Evolutionary conservation across 2,329 filamentous ascomycete species (phyloP), one percentile per base, ranked within the genome.

Genomic region (Bipolaris gigantea): DNA sequence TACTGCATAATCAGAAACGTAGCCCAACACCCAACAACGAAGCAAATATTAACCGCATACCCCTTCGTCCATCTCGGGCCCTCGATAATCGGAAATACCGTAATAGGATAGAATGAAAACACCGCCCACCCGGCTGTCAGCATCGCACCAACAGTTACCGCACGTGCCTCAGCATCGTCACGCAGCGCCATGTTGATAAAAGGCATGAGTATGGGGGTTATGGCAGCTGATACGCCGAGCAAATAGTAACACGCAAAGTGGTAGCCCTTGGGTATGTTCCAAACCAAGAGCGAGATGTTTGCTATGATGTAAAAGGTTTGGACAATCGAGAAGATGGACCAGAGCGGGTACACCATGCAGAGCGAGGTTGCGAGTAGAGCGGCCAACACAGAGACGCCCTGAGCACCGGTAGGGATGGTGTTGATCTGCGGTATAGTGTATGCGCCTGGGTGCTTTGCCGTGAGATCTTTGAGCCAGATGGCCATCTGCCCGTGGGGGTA

Each of bases 401-500:
- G 76, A 0, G 74, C 76, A 8, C 75, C 78, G 0, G 80, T 82
- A 0, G 80, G 80, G 1, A 82, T 75, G 11, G 77, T 72, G 64
- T 83, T 82, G 54, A 81, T 76, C 53, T 82, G 75, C 0, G 75
- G 73, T 0, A 82, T 73, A 0, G 77, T 77, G 60, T 79, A 82
- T 25, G 64, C 61, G 30, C 63, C 59, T 3, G 64, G 65, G 19
- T 62, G 59, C 47, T 70, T 72, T 2, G 53, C 59, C 5, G 75
- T 75, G 25, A 80, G 76, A 1, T 75, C 73, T 54, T 81, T 81
- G 36, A 83, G 75, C 80, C 80, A 83, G 10, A 83, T 74, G 27
- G 76, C 80, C 80, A 83, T 82, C 50, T 82, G 81, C 0, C 67
- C 64, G 3, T 69, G 61, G 0, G 79, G 79, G 53, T 82, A 82